phyloP scores from a whole-genome alignment of 495 filamentous ascomycete species.

The Penicillium turbatum region DNA sequence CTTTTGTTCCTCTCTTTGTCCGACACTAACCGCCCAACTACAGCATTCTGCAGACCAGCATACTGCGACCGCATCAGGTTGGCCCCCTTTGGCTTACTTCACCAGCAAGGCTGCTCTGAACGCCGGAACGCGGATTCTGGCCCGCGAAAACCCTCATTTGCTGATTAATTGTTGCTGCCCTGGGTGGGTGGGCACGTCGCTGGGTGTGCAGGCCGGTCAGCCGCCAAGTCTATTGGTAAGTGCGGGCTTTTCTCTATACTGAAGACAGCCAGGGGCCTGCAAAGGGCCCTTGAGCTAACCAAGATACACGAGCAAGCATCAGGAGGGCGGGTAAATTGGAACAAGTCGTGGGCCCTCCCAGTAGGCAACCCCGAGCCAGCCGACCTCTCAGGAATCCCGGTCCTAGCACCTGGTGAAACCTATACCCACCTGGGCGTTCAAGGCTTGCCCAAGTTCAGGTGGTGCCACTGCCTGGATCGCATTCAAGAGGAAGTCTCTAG shows the following conservation, averaged over 20 bases:
- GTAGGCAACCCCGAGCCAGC: no score
- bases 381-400: no score
- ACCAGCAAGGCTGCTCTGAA: constrained; percentile 33
- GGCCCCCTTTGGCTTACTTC: constrained; percentile 21
- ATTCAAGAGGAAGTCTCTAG: no score
- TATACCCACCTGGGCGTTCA: no score
- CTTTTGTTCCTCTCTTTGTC: background rate
- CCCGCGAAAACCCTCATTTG: constrained; percentile 20
- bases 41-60: background rate
- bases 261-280: no score
- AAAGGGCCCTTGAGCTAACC: no score
- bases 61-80: constrained; percentile 6
- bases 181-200: constrained; percentile 26
- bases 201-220: constrained; percentile 4
- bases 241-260: background rate
- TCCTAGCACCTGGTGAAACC: no score
- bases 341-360: no score
- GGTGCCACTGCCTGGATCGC: no score
- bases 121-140: constrained; percentile 22
- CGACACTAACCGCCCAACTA: background rate
- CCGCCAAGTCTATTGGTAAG: constrained; percentile 2
- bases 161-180: constrained; percentile 32
- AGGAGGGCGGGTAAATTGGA: no score
- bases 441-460: no score
- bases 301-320: no score